These are phyloP conservation scores for Sugiyamaella chiloensis DNA, from an alignment of 805 yeast species.

Conservation along the genomic window DNA sequence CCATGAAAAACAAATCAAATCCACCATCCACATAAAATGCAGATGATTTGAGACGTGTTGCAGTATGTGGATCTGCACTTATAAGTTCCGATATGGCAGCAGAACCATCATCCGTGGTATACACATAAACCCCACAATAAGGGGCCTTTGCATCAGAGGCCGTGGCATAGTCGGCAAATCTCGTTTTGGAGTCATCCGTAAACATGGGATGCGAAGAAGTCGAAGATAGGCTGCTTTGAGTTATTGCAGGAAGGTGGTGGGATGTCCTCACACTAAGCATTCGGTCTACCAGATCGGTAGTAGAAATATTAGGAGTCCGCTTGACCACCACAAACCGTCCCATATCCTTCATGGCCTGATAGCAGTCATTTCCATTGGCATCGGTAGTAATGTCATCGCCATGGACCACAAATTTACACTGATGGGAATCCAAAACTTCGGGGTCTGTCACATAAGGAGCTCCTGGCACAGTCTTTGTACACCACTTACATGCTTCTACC, in stretches of 20 bases:
- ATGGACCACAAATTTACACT: constrained; percentile 91
- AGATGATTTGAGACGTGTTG: constrained; percentile 18
- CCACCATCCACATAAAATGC: constrained; percentile 71
- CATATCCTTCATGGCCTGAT: constrained; percentile 72
- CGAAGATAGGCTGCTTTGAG: constrained; percentile 18
- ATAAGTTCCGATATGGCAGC: constrained; percentile 17
- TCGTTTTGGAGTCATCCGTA: constrained; percentile 37
- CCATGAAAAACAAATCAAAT: constrained; percentile 90
- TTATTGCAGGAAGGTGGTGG: constrained; percentile 49
- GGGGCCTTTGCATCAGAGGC: constrained; percentile 56
- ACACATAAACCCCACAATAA: constrained; percentile 56
- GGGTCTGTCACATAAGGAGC: constrained; percentile 97
- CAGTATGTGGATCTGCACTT: constrained; percentile 16
- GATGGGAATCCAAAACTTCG: constrained; percentile 63
- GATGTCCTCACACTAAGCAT: constrained; percentile 61
- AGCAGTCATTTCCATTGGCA: constrained; percentile 92
- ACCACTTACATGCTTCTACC: constrained; percentile 89
- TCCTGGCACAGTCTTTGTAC: constrained; percentile 59
- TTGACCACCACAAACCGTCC: constrained; percentile 91
- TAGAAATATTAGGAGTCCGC: constrained; percentile 89
- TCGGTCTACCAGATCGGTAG: constrained; percentile 91
- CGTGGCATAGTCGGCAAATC: constrained; percentile 56
- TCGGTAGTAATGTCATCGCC: constrained; percentile 98
- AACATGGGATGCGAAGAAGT: constrained; percentile 32
- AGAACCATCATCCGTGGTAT: constrained; percentile 31